Conservation (phyloP, 129 eudicot genomes). For the Glebionis coronaria region DNA sequence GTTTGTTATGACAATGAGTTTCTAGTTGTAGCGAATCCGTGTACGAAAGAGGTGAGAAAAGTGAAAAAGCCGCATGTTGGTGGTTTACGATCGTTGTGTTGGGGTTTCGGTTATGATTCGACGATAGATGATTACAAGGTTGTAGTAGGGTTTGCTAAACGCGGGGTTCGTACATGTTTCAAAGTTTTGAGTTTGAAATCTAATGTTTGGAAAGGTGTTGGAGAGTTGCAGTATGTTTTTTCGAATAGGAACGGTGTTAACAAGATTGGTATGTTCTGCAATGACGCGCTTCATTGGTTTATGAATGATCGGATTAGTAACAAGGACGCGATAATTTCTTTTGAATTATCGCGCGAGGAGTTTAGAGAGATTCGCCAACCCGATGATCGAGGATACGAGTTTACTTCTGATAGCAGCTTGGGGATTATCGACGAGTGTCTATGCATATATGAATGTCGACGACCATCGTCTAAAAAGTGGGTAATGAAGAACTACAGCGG, state of each 20-base stretch:
- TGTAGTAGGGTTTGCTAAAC: background rate
- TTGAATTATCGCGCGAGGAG: background rate
- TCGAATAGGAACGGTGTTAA: background rate
- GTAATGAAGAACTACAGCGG: background rate
- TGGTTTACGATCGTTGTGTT: background rate
- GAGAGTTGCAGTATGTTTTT: background rate
- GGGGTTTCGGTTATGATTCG: conserved; percentile 20
- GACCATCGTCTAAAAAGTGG: background rate
- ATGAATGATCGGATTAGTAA: background rate
- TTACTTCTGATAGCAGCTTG: background rate
- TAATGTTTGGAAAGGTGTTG: conserved; percentile 7
- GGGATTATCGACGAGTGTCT: conserved; percentile 7
- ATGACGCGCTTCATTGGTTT: conserved; percentile 4
- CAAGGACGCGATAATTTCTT: background rate
- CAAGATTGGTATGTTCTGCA: background rate
- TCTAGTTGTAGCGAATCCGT: too few relatives aligned
- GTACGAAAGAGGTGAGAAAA: too few relatives aligned
- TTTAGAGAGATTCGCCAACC: conserved; percentile 11
- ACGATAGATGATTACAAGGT: background rate
- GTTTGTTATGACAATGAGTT: too few relatives aligned
- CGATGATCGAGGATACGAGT: background rate
- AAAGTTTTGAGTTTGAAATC: conserved; percentile 7
- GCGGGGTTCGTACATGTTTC: background rate
- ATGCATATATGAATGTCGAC: background rate
- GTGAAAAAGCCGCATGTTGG: too few relatives aligned